These are phyloP conservation scores for Suhomyces tanzawaensis DNA, from an alignment of 805 yeast genomes.

Conservation along the genomic window DNA sequence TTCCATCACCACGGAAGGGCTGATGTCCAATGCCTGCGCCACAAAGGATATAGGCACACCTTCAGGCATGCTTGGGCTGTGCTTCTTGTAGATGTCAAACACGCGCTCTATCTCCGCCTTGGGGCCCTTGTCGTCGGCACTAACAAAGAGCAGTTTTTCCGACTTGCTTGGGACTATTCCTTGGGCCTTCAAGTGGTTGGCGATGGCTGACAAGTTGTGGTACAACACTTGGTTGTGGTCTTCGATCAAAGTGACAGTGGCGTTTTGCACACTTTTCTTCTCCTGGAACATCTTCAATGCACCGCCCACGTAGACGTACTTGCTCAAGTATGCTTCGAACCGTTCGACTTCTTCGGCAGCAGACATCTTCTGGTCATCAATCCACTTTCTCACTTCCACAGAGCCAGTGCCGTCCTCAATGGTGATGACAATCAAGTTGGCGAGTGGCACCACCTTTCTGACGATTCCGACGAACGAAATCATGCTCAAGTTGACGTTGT, in stretches of 20 bases:
- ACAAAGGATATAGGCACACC: constrained; percentile 72
- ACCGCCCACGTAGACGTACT: constrained; percentile 57
- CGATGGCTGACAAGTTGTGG: constrained; percentile 64
- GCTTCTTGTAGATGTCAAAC: constrained; percentile 46
- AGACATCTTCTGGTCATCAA: constrained; percentile 30
- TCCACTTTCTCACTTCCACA: constrained; percentile 63
- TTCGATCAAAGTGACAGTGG: constrained; percentile 52
- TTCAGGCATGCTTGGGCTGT: constrained; percentile 60
- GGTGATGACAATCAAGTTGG: constrained; percentile 54
- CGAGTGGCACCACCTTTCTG: constrained; percentile 59
- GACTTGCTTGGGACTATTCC: constrained; percentile 35
- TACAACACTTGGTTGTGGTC: constrained; percentile 69
- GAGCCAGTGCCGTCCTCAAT: constrained; percentile 76
- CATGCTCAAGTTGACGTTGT: constrained; percentile 59
- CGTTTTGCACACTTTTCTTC: constrained; percentile 62
- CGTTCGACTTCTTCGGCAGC: constrained; percentile 30
- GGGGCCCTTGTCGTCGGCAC: constrained; percentile 15
- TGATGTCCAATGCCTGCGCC: constrained; percentile 52
- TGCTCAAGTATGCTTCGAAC: constrained; percentile 43
- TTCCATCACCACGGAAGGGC: constrained; percentile 47
- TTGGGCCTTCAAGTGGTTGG: constrained; percentile 50
- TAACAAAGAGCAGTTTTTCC: constrained; percentile 29
- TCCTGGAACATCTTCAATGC: constrained; percentile 55
- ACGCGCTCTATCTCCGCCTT: constrained; percentile 42
- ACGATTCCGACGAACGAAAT: constrained; percentile 68